Conservation (phyloP, 768 basidiomycete genomes). For the Gautieria morchelliformis region DNA sequence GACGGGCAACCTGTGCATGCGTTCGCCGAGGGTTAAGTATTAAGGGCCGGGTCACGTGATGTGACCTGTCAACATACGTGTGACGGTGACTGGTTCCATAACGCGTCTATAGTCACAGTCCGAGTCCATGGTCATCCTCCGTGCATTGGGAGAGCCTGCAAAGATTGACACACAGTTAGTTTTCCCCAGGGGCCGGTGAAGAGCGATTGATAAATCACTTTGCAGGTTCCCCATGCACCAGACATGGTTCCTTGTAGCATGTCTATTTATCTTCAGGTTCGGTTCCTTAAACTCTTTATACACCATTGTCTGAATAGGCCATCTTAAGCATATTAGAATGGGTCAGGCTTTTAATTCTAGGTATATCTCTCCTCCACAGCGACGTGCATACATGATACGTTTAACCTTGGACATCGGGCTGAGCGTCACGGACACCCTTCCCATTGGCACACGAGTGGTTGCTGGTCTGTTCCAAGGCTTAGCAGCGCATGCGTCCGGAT, state of each 20-base stretch:
- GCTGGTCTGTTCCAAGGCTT: conserved; percentile 64
- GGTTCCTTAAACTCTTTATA: conserved; percentile 30
- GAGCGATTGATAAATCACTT: neutral
- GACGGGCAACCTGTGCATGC: too few species aligned
- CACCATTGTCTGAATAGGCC: conserved; percentile 10
- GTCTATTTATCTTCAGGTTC: conserved; percentile 65
- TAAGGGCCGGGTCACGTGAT: too few species aligned
- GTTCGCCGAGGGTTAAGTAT: too few species aligned
- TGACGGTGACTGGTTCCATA: too few species aligned
- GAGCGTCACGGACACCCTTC: neutral
- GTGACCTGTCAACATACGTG: too few species aligned
- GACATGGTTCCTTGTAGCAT: conserved; percentile 77
- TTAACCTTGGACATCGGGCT: conserved; percentile 22
- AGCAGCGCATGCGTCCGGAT: conserved; percentile 78
- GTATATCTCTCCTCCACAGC: conserved; percentile 29
- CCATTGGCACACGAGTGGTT: neutral
- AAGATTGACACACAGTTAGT: too few species aligned
- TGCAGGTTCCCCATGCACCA: conserved; percentile 74
- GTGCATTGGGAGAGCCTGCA: too few species aligned
- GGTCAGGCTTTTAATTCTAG: conserved; percentile 50
- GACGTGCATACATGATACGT: conserved; percentile 81
- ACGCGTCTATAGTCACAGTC: too few species aligned
- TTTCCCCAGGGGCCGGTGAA: too few species aligned
- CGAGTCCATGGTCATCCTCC: too few species aligned
- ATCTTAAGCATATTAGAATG: conserved; percentile 42